Base-by-base conservation (phyloP, 2,329 filamentous ascomycete species). In the Seiridium cupressi region DNA sequence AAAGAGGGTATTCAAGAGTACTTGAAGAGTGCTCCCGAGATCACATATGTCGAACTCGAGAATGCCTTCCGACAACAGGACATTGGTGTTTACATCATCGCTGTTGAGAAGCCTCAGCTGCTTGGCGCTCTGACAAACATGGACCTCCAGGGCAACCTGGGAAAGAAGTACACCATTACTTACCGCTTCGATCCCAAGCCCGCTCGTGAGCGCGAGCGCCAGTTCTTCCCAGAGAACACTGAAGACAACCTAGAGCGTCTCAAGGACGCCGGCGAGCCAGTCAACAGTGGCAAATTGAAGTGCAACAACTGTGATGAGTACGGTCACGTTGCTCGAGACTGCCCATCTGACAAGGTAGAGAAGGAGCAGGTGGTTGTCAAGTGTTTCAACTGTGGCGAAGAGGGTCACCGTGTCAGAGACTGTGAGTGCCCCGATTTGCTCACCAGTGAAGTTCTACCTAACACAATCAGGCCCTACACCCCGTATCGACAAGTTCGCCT, bases 81-180 rank as follows among this genome's bases (percentile, higher is more conserved):
- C 0, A 79, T 89, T 61, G 73, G 74, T 3, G 74, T 89, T 11
- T 88, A 81, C 74, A 74, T 92, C 57, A 88, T 91, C 64, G 85
- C 85, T 5, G 72, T 84, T 5, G 83, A 90, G 76, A 82, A 84
- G 64, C 74, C 82, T 40, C 71, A 80, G 5, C 72, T 89, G 36
- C 70, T 79, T 0, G 69, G 75, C 1, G 85, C 86, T 4, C 82
- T 87, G 65, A 90, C 86, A 62, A 88, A 89, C 73, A 89, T 91
- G 84, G 88, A 91, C 64, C 76, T 91, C 1, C 88, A 91, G 68
- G 89, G 89, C 4, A 84, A 89, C 62, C 76, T 89, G 26, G 82
- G 82, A 60, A 87, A 86, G 72, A 87, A 86, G 69, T 91, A 83
- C 66, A 82, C 82, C 1, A 78, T 91, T 55, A 84, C 84, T 0